Evolutionary conservation across 106 monocot species (phyloP), one percentile per base, ranked within the genome.

Genomic region (Acorus gramineus): DNA sequence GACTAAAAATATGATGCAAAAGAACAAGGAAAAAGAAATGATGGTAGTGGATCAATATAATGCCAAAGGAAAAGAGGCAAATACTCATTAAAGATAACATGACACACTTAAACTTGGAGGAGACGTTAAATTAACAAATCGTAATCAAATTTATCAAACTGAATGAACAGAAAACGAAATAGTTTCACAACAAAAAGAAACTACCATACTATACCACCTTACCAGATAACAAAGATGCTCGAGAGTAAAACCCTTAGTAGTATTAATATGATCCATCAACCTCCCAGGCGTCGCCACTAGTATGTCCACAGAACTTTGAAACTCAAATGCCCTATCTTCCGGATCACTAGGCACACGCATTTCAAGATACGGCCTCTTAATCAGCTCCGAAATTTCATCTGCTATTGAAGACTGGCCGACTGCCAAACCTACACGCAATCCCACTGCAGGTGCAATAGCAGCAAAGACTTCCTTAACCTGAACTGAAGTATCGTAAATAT

Each of bases 231-330:
- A 76, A 59, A 96, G 82, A 82, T 90, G 79, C 58, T 87, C 78
- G 44, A 96, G 65, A 73, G 69, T 96, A 75, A 96, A 96, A 71
- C 95, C 95, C 67, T 83, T 90, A 42, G 95, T 96, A 64, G 74
- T 87, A 52, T 80, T 82, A 61, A 90, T 83, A 69, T 96, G 95
- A 65, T 96, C 95, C 80, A 96, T 85, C 53, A 96, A 72, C 71
- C 95, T 90, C 64, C 95, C 95, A 59, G 95, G 95, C 59, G 95
- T 96, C 45, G 90, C 90, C 49, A 96, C 85, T 62, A 96, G 64
- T 72, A 96, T 96, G 74, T 96, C 95, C 10, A 96, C 90, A 67
- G 79, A 55, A 79, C 78, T 81, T 74, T 82, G 71, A 9, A 69
- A 65, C 53, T 81, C 71, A 47, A 69, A 57, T 58, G 62, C 78